A percentile compares a stretch with the other conserved stretches of the same genome.
These are phyloP conservation scores for Trichoderma polysporum DNA, from an alignment of 2,329 filamentous ascomycete species.

Conservation along the genomic window DNA sequence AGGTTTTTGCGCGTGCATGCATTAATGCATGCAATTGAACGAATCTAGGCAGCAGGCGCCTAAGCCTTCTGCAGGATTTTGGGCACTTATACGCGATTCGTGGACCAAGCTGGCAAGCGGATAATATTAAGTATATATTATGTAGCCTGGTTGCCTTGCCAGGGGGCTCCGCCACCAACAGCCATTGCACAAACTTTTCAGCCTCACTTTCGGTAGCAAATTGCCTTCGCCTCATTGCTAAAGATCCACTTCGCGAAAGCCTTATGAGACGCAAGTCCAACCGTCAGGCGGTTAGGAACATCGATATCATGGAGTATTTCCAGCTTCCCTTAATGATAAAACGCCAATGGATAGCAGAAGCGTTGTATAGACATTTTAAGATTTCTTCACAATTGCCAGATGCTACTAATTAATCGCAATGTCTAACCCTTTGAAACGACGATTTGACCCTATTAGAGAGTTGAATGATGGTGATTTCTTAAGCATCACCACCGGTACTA, in stretches of 20 bases:
- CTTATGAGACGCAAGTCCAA: background rate
- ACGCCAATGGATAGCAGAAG: background rate
- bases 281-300: background rate
- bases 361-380: no score
- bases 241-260: background rate
- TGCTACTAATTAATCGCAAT: background rate
- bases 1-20: background rate
- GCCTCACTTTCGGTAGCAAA: constrained; percentile 4
- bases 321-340: background rate
- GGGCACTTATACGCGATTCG: background rate
- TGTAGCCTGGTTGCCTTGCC: background rate
- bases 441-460: background rate
- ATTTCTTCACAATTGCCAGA: no score
- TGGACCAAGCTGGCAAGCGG: background rate
- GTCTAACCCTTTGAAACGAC: constrained; percentile 5
- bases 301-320: background rate
- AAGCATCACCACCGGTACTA: background rate
- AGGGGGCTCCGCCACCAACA: background rate
- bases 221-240: background rate
- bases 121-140: background rate
- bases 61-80: background rate
- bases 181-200: background rate
- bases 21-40: background rate
- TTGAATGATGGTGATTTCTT: background rate
- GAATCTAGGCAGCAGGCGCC: background rate